Evolutionary conservation across 192 early-diverging fungal species (phyloP), one percentile per base, ranked within the genome.

Genomic region (Coemansia reversa): DNA sequence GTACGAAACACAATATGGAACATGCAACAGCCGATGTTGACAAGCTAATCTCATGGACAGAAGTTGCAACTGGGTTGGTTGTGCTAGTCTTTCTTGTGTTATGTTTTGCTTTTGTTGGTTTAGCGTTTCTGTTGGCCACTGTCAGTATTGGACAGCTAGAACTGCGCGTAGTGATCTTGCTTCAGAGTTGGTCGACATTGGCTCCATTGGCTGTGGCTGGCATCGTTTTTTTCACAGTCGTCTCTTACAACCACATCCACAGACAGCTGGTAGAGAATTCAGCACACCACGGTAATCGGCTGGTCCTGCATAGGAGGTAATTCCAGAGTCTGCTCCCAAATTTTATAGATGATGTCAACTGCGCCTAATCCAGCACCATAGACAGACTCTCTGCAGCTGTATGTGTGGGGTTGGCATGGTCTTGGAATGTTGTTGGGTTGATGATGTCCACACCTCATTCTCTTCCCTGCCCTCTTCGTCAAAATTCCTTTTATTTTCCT

Each of bases 81-180:
- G 76, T 79, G 18, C 55, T 79, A 28, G 66, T 27, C 7, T 51
- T 79, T 25, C 57, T 79, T 30, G 58, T 61, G 19, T 51, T 50
- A 8, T 62, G 76, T 1, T 55, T 73, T 51, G 67, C 59, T 20
- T 70, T 73, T 55, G 68, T 70, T 50, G 28, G 62, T 12, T 67
- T 64, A 27, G 61, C 76, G 12, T 79, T 79, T 64, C 50, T 79
- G 16, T 51, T 79, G 28, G 76, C 76, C 3, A 79, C 70, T 4
- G 48, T 79, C 53, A 64, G 76, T 1, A 60, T 79, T 23, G 76
- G 76, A 2, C 76, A 79, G 63, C 60, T 79, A 61, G 76, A 79
- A 45, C 66, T 79, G 32, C 76, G 76, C 3, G 60, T 65, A 8
- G 60, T 79, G 32, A 28, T 79, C 4, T 42, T 79, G 60, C 52